Base-by-base conservation (phyloP, 148 eudicot genomes). In the Rheum nobile region DNA sequence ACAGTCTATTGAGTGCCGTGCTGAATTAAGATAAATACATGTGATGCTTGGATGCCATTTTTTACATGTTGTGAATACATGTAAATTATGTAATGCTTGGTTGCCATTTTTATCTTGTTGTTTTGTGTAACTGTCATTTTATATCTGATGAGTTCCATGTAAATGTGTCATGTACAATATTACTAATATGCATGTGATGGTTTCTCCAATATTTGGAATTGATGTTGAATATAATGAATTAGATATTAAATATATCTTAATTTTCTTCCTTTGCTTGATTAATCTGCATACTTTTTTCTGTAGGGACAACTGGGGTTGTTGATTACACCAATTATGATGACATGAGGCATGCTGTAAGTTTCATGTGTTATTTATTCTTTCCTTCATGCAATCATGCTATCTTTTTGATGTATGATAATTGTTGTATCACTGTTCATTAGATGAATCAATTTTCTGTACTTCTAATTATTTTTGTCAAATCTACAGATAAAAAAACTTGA, bases 401-500 rank as follows among this genome's bases (percentile, higher is more conserved):
- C 10, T 31, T 16, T 67, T 67, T 68, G 32, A 22, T 43, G 37
- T 70, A 24, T 70, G 73, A 13, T n/a, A 26, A 71, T 39, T 43
- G 31, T 6, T 28, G 31, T 21, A 71, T 41, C 22, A 17, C 11
- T 41, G 22, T 16, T 41, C 24, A 12, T n/a, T 35, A n/a, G 72
- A 16, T 10, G 48, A 39, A 41, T 71, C n/a, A 0, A 2, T n/a
- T 22, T 22, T n/a, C 14, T 5, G n/a, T 70, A 12, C 17, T 8
- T 9, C 11, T 38, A 26, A 11, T 39, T 22, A 5, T 3, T 41
- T 39, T 41, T 39, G 34, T n/a, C 31, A 39, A 16, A 39, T 54
- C 41, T 87, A 71, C 85, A 95, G 98, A 84, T 95, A 75, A 87
- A 85, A 87, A 95, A 95, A 82, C n/a, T 95, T 75, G 97, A 95